Evolutionary conservation across 306 rosid genomes (phyloP).

Genomic region (Pyrus betulifolia): DNA sequence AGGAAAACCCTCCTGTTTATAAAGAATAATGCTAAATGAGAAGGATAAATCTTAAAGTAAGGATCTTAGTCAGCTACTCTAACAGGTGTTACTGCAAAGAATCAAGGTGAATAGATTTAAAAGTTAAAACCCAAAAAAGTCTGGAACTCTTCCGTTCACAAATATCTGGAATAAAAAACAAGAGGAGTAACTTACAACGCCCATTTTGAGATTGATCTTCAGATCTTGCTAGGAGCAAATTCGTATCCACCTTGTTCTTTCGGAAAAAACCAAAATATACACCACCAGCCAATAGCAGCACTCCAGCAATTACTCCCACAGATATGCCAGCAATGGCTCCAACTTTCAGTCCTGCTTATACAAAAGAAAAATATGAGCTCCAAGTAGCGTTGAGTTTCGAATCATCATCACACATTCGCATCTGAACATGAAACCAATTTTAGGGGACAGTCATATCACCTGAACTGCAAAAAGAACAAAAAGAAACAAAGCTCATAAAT

Average conservation of each 20-base stretch:
- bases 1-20: too few species aligned
- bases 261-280: conserved; percentile 41
- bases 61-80: background rate
- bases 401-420: conserved; percentile 9
- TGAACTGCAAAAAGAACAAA: conserved; percentile 44
- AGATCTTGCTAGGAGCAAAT: conserved; percentile 22
- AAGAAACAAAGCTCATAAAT: conserved; percentile 1
- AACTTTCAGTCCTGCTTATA: conserved; percentile 55
- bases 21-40: background rate
- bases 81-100: background rate
- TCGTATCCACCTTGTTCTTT: conserved; percentile 35
- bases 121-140: background rate
- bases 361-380: conserved; percentile 31
- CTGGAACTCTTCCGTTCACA: background rate
- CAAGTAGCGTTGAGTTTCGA: conserved; percentile 15
- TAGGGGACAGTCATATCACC: conserved; percentile 48
- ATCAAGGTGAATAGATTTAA: background rate
- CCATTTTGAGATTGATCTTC: conserved; percentile 38
- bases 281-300: conserved; percentile 46
- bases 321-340: conserved; percentile 69
- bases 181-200: conserved; percentile 31
- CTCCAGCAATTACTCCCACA: conserved; percentile 46
- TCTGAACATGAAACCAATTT: conserved; percentile 23
- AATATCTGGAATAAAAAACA: background rate
- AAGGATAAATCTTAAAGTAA: background rate